These are phyloP conservation scores for Erysimum pusillum DNA, from an alignment of 441 rosid species.

Conservation along the genomic window DNA sequence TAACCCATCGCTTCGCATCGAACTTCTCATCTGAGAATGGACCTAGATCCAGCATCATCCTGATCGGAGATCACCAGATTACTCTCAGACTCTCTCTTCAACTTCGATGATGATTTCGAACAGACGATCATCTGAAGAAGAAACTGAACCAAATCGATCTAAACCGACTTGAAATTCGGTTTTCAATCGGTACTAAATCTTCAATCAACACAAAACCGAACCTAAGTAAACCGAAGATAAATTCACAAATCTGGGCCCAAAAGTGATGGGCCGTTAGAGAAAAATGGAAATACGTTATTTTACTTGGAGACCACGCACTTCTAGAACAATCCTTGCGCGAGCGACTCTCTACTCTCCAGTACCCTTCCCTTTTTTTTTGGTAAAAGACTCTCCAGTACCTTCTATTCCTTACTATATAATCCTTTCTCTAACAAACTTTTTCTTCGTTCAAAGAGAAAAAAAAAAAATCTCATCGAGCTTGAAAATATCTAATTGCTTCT, in stretches of 20 bases:
- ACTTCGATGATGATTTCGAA: constrained; percentile 6
- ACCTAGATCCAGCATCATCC: constrained; percentile 91
- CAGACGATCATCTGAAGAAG: background rate
- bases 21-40: constrained; percentile 95
- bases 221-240: constrained; percentile 5
- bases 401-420: constrained; percentile 20
- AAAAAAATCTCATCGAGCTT: background rate
- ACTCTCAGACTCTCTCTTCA: constrained; percentile 4
- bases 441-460: background rate
- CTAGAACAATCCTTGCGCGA: constrained; percentile 43
- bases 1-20: constrained; percentile 98
- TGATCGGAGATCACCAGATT: background rate
- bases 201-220: constrained; percentile 24
- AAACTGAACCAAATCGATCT: constrained; percentile 35
- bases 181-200: constrained; percentile 8
- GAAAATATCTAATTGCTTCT: background rate
- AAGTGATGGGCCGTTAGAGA: constrained; percentile 15
- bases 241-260: constrained; percentile 21
- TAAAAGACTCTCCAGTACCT: constrained; percentile 37
- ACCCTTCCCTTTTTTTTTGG: no score
- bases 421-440: background rate
- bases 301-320: constrained; percentile 40
- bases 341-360: constrained; percentile 21
- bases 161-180: constrained; percentile 13
- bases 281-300: background rate